Evolutionary conservation across 352 stramenopile genomes (phyloP).

Genomic region (Phytophthora sojae): DNA sequence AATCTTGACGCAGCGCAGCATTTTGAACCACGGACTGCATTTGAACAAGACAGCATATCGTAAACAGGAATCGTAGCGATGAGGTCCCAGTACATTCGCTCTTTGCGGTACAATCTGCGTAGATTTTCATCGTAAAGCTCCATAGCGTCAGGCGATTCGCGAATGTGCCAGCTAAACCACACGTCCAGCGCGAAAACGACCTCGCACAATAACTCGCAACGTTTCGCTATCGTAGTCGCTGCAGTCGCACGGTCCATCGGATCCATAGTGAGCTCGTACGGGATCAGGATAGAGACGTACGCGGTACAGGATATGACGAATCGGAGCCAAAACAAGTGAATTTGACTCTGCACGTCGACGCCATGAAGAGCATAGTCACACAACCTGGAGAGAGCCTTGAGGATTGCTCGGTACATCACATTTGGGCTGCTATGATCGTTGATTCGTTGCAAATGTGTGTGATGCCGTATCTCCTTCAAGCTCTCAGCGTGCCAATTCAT

Average conservation of each 20-base stretch:
- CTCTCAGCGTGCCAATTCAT: background rate
- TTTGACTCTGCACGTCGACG: constrained; percentile 42
- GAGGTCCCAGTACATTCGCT: constrained; percentile 48
- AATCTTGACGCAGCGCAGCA: constrained; percentile 52
- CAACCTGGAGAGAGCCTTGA: no score
- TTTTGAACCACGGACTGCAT: constrained; percentile 28
- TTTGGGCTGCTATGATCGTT: background rate
- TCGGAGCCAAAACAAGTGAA: constrained; percentile 52
- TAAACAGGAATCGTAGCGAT: constrained; percentile 43
- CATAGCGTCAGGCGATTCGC: constrained; percentile 36
- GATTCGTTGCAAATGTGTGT: background rate
- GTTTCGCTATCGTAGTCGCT: constrained; percentile 15
- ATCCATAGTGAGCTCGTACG: constrained; percentile 56
- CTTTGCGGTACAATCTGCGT: constrained; percentile 36
- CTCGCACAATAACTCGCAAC: constrained; percentile 28
- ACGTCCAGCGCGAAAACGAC: constrained; percentile 52
- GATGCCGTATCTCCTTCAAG: background rate
- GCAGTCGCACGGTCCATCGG: constrained; percentile 18
- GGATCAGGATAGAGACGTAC: constrained; percentile 47
- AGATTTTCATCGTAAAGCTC: constrained; percentile 56
- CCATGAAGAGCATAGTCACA: constrained; percentile 14
- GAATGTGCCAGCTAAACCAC: constrained; percentile 49
- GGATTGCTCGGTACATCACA: no score
- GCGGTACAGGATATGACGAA: constrained; percentile 35
- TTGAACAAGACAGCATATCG: constrained; percentile 35